These are phyloP conservation scores for Knoxdaviesia capensis DNA, from an alignment of 2,329 filamentous ascomycete species.

Conservation along the genomic window DNA sequence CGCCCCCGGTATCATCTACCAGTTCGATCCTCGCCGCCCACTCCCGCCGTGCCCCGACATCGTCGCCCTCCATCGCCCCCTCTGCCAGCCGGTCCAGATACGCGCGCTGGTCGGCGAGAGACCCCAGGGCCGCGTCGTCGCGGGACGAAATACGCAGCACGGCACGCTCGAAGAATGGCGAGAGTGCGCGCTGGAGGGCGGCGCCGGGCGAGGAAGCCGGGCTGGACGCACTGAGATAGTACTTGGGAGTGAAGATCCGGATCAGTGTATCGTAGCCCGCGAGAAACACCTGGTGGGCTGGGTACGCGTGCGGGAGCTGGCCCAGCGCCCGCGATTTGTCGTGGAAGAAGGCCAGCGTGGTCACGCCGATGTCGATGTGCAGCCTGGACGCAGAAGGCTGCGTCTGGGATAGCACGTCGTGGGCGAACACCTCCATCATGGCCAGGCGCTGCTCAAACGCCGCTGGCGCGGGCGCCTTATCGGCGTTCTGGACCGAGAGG, in stretches of 20 bases:
- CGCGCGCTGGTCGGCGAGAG: constrained; percentile 16
- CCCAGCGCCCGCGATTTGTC: constrained; percentile 37
- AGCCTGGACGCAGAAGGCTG: constrained; percentile 4
- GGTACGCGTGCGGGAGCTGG: constrained; percentile 18
- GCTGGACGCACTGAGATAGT: constrained; percentile 25
- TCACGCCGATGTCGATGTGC: constrained; percentile 46
- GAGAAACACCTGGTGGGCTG: constrained; percentile 40
- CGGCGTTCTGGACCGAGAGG: constrained; percentile 43
- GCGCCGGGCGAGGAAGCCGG: neutral
- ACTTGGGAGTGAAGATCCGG: constrained; percentile 52
- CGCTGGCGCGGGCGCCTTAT: constrained; percentile 47
- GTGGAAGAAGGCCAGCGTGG: constrained; percentile 52
- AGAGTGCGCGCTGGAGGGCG: constrained; percentile 28
- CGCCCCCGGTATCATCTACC: constrained; percentile 25
- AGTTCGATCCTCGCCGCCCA: constrained; percentile 44
- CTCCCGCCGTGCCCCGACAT: constrained; percentile 7
- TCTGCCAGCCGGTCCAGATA: constrained; percentile 29
- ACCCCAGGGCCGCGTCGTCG: constrained; percentile 39
- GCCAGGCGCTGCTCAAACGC: constrained; percentile 44
- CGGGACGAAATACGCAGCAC: constrained; percentile 44
- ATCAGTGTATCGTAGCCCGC: constrained; percentile 60
- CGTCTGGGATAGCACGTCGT: constrained; percentile 20
- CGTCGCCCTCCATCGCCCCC: constrained; percentile 4
- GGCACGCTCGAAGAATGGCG: constrained; percentile 42
- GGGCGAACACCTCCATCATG: constrained; percentile 52